These are phyloP conservation scores for Gaillardinia entomophila DNA, from an alignment of 805 yeast genomes.

Conservation along the genomic window DNA sequence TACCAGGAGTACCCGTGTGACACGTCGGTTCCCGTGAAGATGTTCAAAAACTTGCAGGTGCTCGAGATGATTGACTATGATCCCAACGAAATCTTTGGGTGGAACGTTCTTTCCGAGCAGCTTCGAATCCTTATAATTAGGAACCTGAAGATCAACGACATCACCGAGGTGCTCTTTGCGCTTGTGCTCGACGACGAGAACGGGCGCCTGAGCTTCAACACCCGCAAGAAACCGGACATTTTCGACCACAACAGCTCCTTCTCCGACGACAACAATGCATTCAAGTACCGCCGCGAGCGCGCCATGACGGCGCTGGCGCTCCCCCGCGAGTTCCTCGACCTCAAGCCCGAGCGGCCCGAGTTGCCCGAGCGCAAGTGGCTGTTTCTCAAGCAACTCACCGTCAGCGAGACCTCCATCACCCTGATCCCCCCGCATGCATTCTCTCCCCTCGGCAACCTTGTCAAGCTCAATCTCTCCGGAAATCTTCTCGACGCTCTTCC, in stretches of 20 bases:
- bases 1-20: slow-evolving; percentile 71
- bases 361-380: slow-evolving; percentile 36
- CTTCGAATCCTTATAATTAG: slow-evolving; percentile 50
- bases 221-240: slow-evolving; percentile 13
- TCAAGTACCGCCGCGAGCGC: slow-evolving; percentile 19
- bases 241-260: slow-evolving; percentile 1
- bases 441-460: slow-evolving; percentile 34
- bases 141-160: slow-evolving; percentile 44
- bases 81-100: slow-evolving; percentile 61
- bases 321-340: slow-evolving; percentile 11
- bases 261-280: slow-evolving; percentile 10
- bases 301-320: slow-evolving; percentile 18
- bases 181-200: slow-evolving; percentile 50
- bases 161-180: slow-evolving; percentile 46
- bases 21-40: slow-evolving; percentile 57
- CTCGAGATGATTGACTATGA: slow-evolving; percentile 56
- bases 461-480: slow-evolving; percentile 50
- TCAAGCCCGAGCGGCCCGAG: slow-evolving; percentile 5
- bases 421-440: slow-evolving; percentile 29
- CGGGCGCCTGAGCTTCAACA: slow-evolving; percentile 30
- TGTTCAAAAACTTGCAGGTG: slow-evolving; percentile 59
- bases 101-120: slow-evolving; percentile 53
- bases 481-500: slow-evolving; percentile 49
- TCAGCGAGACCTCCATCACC: slow-evolving; percentile 34
- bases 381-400: slow-evolving; percentile 34